Conservation (phyloP, 768 basidiomycete genomes). For the Trametes maxima region DNA sequence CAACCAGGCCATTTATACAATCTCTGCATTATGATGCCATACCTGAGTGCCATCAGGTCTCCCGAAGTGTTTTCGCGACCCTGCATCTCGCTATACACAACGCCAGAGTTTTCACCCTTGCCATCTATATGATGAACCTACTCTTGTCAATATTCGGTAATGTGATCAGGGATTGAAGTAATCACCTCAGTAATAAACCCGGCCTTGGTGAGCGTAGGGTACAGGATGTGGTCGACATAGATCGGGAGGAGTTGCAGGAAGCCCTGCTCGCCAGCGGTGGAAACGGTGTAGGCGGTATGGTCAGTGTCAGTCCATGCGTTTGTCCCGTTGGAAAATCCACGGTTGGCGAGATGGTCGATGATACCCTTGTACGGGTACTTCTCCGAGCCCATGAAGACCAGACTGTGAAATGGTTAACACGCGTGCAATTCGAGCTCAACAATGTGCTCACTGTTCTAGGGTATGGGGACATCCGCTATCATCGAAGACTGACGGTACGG, state of each 20-base stretch:
- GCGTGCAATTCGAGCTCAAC: constrained; percentile 9
- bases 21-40: constrained; percentile 28
- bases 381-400: constrained; percentile 95
- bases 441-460: constrained; percentile 80
- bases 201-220: constrained; percentile 90
- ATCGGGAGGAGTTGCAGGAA: constrained; percentile 84
- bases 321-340: constrained; percentile 87
- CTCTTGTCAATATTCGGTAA: background rate
- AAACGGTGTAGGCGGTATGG: constrained; percentile 94
- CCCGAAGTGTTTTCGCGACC: constrained; percentile 91
- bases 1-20: background rate
- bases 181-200: constrained; percentile 67
- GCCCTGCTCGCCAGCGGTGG: constrained; percentile 93
- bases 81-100: constrained; percentile 98
- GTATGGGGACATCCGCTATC: constrained; percentile 97
- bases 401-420: constrained; percentile 40
- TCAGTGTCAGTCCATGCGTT: constrained; percentile 98
- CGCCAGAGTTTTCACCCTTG: constrained; percentile 90
- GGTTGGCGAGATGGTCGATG: constrained; percentile 92
- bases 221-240: constrained; percentile 95
- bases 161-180: background rate
- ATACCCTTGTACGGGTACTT: constrained; percentile 96
- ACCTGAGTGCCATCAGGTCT: constrained; percentile 90
- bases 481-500: constrained; percentile 68
- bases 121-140: constrained; percentile 94